Base-by-base conservation (phyloP, 1,284 basidiomycete species). In the Cryptococcus floricola region DNA sequence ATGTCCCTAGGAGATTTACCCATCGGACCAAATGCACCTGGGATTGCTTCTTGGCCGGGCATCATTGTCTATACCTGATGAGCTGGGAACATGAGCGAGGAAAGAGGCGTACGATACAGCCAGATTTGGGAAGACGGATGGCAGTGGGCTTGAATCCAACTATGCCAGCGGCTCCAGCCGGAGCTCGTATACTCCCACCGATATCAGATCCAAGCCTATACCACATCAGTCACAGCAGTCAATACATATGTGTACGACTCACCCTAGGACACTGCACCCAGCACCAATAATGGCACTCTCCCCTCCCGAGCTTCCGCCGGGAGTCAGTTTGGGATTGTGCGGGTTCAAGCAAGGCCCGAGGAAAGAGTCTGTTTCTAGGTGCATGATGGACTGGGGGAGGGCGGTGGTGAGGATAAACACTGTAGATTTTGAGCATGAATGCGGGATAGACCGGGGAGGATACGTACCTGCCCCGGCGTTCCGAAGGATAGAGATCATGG, bases 231-330 rank as follows among this genome's bases (percentile, higher is more conserved):
- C 9, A 41, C 48, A 48, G 41, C 57, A 18, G 4, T 23, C 3
- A 1, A 4, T 8, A 39, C 18, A 4, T 14, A 43, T 9, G 1
- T 8, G 27, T 39, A 12, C 12, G 31, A 57, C 64, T 34, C 39
- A 60, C 60, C 78, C 76, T 14, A 74, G 44, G 19, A 50, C 48
- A 56, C 54, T 43, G 38, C 56, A 50, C 4, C 23, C 56, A 56
- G 52, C 46, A 0, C 79, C 80, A n/a, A 83, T 70, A 10, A 85
- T 71, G 1, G 82, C 81, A 8, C 78, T 78, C 64, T 84, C 83
- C 3, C 85, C 85, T 14, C 84, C 84, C 5, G 80, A 81, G 0
- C 81, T 83, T 6, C 84, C 85, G 9, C 84, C 84, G 3, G 73
- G 68, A 4, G 82, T 83, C 34, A 84, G 69, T 16, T 65, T 71